Conservation (phyloP, 306 rosid genomes). For the Cajanus cajan region DNA sequence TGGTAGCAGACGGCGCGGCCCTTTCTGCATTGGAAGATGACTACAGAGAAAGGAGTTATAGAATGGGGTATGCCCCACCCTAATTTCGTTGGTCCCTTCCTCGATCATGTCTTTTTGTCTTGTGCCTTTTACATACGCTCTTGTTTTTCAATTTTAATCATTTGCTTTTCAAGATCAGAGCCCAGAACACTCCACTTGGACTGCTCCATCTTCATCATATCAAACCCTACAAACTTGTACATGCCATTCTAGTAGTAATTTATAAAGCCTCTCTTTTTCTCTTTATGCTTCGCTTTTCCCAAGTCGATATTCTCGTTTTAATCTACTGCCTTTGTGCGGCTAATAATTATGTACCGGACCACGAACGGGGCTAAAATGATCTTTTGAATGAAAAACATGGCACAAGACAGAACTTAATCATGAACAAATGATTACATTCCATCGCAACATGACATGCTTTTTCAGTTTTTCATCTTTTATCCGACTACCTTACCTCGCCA, state of each 20-base stretch:
- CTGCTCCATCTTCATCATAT: too few relatives aligned
- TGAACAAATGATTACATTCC: constrained; percentile 41
- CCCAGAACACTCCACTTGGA: background rate
- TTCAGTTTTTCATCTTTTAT: background rate
- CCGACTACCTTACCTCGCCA: background rate
- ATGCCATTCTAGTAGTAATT: background rate
- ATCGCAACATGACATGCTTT: constrained; percentile 22
- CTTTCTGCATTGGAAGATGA: constrained; percentile 25
- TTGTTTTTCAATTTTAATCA: constrained; percentile 16
- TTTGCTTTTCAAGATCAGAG: constrained; percentile 5
- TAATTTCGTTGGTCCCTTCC: constrained; percentile 23
- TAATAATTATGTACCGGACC: constrained; percentile 30
- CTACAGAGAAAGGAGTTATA: background rate
- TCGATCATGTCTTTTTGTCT: constrained; percentile 34
- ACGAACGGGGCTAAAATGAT: constrained; percentile 16
- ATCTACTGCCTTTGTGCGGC: background rate
- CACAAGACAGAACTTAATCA: constrained; percentile 28
- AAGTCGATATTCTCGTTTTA: constrained; percentile 3
- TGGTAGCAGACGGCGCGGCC: constrained; percentile 44
- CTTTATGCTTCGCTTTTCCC: background rate
- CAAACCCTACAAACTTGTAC: constrained; percentile 3
- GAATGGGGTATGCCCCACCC: constrained; percentile 33
- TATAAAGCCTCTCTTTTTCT: background rate
- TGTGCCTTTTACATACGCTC: background rate
- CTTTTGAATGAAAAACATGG: constrained; percentile 27